Conservation (phyloP, 352 stramenopile genomes). For the Saprolegnia parasitica region DNA sequence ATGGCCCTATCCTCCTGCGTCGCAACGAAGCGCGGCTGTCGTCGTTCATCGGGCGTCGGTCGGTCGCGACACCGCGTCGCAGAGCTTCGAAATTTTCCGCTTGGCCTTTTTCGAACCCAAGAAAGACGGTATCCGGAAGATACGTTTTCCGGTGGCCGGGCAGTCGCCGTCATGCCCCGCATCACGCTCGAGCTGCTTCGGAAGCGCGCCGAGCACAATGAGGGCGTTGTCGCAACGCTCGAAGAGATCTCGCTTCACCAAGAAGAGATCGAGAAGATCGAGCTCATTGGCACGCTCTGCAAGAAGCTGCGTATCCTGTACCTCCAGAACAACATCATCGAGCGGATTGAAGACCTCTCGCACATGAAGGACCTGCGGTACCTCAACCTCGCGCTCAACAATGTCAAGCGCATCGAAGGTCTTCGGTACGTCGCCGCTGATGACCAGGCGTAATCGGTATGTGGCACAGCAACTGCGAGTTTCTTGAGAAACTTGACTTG, state of each 20-base stretch:
- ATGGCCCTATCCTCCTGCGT: too few species aligned
- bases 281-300: constrained; percentile 86
- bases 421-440: constrained; percentile 33
- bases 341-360: constrained; percentile 88
- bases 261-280: constrained; percentile 91
- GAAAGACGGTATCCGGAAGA: not conserved
- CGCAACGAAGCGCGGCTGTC: too few species aligned
- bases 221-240: constrained; percentile 87
- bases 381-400: constrained; percentile 95
- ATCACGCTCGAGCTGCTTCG: constrained; percentile 81
- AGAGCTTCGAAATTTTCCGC: too few species aligned
- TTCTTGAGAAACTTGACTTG: constrained; percentile 90
- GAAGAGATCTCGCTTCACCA: constrained; percentile 92
- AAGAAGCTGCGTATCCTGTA: constrained; percentile 92
- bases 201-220: constrained; percentile 93
- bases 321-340: constrained; percentile 96
- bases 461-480: constrained; percentile 60
- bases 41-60: too few species aligned
- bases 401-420: constrained; percentile 87
- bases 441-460: not conserved
- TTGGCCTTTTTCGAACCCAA: not conserved
- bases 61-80: too few species aligned
- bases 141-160: not conserved
- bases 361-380: constrained; percentile 93
- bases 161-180: constrained; percentile 41